phyloP scores from a whole-genome alignment of 352 stramenopile genomes.

The Phytopythium montanum region DNA sequence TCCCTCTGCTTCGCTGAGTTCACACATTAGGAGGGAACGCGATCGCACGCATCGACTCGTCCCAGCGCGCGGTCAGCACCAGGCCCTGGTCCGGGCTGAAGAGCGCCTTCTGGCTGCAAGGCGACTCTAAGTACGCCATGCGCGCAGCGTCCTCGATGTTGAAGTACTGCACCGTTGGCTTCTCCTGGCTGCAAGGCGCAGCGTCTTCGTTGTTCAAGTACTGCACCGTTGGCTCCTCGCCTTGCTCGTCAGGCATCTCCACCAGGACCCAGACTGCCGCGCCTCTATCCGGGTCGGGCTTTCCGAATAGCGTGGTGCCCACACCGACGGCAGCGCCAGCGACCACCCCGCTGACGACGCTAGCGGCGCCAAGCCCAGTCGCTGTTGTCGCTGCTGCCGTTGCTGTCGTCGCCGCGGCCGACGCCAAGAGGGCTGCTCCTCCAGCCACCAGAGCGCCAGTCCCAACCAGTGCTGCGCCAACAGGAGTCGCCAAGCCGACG shows the following conservation, averaged over 20 bases:
- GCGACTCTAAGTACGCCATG: constrained; percentile 12
- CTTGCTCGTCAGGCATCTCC: constrained; percentile 9
- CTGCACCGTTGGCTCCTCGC: too few species aligned
- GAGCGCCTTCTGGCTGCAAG: background rate
- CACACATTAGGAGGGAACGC: background rate
- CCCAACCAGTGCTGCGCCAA: constrained; percentile 23
- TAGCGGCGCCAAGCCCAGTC: background rate
- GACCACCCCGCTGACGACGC: constrained; percentile 1
- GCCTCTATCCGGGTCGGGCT: background rate
- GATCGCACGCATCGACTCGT: background rate
- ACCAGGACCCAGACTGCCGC: constrained; percentile 12
- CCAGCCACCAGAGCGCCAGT: constrained; percentile 9
- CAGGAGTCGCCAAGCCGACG: constrained; percentile 28
- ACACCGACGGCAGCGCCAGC: constrained; percentile 13
- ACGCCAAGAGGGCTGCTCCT: background rate
- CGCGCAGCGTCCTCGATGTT: constrained; percentile 15
- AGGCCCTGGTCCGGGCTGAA: background rate
- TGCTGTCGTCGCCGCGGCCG: too few species aligned
- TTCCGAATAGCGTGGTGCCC: background rate
- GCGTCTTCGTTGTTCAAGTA: too few species aligned
- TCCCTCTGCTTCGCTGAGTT: too few species aligned
- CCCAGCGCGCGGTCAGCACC: background rate
- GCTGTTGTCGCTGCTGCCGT: too few species aligned
- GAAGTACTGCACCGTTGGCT: constrained; percentile 8
- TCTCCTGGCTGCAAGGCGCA: too few species aligned